Evolutionary conservation across 1,139 yeast species (phyloP), one percentile per base, ranked within the genome.

Genomic region (Chernovozyma sophiae-reginae): DNA sequence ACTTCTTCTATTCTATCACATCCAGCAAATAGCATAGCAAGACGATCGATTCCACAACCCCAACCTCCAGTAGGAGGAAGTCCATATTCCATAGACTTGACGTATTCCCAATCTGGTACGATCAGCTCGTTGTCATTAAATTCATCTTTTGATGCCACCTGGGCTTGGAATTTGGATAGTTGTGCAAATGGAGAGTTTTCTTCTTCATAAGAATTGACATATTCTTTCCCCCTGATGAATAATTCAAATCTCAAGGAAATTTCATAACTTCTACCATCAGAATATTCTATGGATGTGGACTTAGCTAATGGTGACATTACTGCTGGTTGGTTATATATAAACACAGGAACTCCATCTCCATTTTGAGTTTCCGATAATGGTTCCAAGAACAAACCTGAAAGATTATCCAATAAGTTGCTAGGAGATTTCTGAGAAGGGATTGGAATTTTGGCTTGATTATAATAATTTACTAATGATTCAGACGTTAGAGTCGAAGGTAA

Each of bases 31-130:
- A 86, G 60, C 97, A 92, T 89, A 32, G 83, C 81, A 26, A 92
- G 61, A 36, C 99, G 60, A 53, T 94, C 99, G 18, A 94, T 72
- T 0, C 99, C 99, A 44, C 95, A 66, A 0, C 98, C 99, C 87
- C 96, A 86, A 0, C 99, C 99, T 1, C 96, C 97, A 2, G 97
- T 90, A 0, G 98, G 98, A 3, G 98, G 97, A 58, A 94, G 72
- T 1, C 96, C 97, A 72, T 83, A 86, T 52, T 87, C 92, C 86
- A 94, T 79, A 12, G 82, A 77, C 31, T 75, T 69, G 2, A 87
- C 76, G 53, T 79, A 92, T 32, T 71, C 69, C 54, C 77, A 68
- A 57, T 92, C 98, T 0, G 95, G 86, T 0, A 83, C 58, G 32
- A 84, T 64, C 20, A 79, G 62, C 43, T 86, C 96, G 2, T 62